Evolutionary conservation across 164 flowering plant species (phyloP), one percentile per base, ranked within the genome.

Genomic region (Vitis labrusca): DNA sequence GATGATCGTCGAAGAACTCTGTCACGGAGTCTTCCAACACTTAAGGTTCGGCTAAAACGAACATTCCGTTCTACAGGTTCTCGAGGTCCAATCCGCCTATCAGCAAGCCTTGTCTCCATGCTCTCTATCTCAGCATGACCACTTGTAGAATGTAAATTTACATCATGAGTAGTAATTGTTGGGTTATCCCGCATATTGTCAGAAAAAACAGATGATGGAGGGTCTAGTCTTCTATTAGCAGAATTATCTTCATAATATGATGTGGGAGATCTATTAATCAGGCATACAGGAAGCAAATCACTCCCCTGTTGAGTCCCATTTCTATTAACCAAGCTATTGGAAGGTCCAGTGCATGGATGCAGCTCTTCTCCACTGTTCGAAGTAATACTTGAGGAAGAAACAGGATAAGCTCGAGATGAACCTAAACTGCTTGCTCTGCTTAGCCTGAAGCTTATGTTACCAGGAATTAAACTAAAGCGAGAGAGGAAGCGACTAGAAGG

Each of bases 11-110:
- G 93, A 67, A 92, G 97, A 74, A 94, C 98, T 77, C 98, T 85
- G 67, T 94, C 98, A 73, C 98, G 93, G 50, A 94, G 97, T 70
- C 98, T 85, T 61, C 98, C 97, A 69, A 92, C 98, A 83, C 97
- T 92, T 15, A 92, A 76, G 12, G 95, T 88, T 76, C 98, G 80
- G 74, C 95, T 91, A 77, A 94, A 92, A 47, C 91, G 85, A 64
- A 88, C 89, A 82, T 92, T 88, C 44, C 87, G 79, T 52, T 91
- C 97, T 54, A 73, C 72, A n/a, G 91, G 90, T 82, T 94, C 97
- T 44, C 89, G 84, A 68, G 79, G 80, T 71, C 83, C 88, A 74
- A 23, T 51, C 62, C 85, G 77, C 63, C 93, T 82, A 71, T 84
- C 86, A 66, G 70, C 69, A 70, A 17, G 73, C 60, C 90, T 83